Base-by-base conservation (phyloP, 2,329 filamentous ascomycete genomes). In the Sporothrix schenckii region DNA sequence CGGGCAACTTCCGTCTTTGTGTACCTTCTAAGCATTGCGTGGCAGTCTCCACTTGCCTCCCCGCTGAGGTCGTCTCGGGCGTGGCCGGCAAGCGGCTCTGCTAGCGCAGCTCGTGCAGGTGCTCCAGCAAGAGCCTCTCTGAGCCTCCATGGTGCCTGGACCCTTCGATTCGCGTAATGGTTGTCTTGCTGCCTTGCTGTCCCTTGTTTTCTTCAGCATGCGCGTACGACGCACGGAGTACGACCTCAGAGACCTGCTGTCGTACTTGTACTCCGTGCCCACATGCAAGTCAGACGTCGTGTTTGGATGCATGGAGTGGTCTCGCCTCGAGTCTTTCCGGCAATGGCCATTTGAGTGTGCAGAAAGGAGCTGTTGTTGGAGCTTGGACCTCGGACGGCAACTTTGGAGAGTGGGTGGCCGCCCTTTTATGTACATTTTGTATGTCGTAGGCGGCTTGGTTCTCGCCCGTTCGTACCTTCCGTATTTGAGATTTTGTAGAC, bases 21-120 rank as follows among this genome's bases (percentile, higher is more conserved):
- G 19, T 16, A 58, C 6, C 14, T 16, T 39, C 10, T 11, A 9
- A 58, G 7, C 54, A 58, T 44, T 4, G 10, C 41, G 41, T 19
- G 16, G n/a, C 6, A 13, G n/a, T 39, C 63, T 34, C 47, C 63
- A 39, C 60, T 65, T n/a, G 24, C 16, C 21, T 21, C 30, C 47
- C 63, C 47, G 27, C 47, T 27, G 47, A 66, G 27, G 63, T 7
- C 16, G 39, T 63, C 27, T 39, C 63, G 41, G 61, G 63, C 27
- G n/a, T 66, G 47, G 44, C 47, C 27, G 19, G 63, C 27, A 34
- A 63, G 60, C 21, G 41, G 21, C 60, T 49, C 60, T 63, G 60
- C 11, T 44, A 16, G 11, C 14, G 41, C 11, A 44, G 41, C 41
- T 21, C 47, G 30, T 58, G 54, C 54, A 41, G 30, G 14, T 16